Evolutionary conservation across 352 stramenopile species (phyloP).

Genomic region (Phytophthora ramorum): DNA sequence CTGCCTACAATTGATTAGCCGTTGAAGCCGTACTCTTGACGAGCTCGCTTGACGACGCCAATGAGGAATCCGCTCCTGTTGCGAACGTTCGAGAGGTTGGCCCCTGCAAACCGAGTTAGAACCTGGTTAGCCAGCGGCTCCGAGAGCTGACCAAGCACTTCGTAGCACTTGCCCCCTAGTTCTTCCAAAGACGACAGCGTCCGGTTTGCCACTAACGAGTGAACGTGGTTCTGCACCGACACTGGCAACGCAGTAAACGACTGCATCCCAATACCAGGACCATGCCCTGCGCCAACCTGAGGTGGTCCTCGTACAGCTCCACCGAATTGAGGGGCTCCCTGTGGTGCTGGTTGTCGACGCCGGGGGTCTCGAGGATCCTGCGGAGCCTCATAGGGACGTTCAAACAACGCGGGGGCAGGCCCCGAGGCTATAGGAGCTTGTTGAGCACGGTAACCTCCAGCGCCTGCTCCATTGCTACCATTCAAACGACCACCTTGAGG

Average conservation of each 20-base stretch:
- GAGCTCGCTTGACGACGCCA: constrained; percentile 79
- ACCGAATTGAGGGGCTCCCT: constrained; percentile 26
- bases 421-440: constrained; percentile 19
- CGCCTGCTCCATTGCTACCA: constrained; percentile 22
- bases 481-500: constrained; percentile 37
- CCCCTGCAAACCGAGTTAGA: constrained; percentile 72
- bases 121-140: constrained; percentile 81
- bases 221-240: constrained; percentile 74
- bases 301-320: constrained; percentile 18
- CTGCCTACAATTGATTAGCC: constrained; percentile 17
- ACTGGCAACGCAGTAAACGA: constrained; percentile 52
- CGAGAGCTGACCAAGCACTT: constrained; percentile 77
- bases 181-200: constrained; percentile 74
- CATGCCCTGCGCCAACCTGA: constrained; percentile 12
- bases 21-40: constrained; percentile 83
- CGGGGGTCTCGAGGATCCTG: constrained; percentile 32
- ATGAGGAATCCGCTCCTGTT: constrained; percentile 86
- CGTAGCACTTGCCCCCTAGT: constrained; percentile 83
- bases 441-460: constrained; percentile 29
- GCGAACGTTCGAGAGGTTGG: constrained; percentile 74
- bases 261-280: constrained; percentile 31
- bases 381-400: constrained; percentile 39
- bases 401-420: constrained; percentile 35
- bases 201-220: constrained; percentile 60
- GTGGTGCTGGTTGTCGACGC: constrained; percentile 31